A percentile compares a stretch with the other conserved stretches of the same genome.
Evolutionary conservation across 1,139 yeast species (phyloP).

Genomic region (Saccharomyces hybrid): DNA sequence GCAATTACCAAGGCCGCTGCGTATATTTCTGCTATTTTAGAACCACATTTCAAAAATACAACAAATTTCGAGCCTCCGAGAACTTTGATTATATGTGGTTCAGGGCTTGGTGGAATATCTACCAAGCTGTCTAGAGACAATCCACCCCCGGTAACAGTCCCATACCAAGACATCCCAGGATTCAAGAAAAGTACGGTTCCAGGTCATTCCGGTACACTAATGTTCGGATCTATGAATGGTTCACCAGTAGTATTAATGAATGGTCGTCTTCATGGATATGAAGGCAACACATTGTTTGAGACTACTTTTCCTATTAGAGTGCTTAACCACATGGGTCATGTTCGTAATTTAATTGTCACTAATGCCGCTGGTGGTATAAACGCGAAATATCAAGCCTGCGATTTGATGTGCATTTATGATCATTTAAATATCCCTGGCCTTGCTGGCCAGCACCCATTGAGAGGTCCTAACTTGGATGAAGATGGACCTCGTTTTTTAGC

Average conservation of each 20-base stretch:
- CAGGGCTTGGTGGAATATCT: constrained; percentile 87
- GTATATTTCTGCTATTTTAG: constrained; percentile 7
- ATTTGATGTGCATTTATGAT: constrained; percentile 80
- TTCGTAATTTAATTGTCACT: constrained; percentile 61
- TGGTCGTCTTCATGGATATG: constrained; percentile 86
- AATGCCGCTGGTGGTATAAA: constrained; percentile 94
- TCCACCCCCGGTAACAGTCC: constrained; percentile 41
- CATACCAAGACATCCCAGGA: constrained; percentile 69
- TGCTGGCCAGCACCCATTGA: constrained; percentile 78
- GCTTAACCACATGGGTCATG: constrained; percentile 50
- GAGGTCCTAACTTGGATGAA: constrained; percentile 75
- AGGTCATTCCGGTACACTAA: constrained; percentile 81
- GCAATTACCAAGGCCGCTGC: constrained; percentile 6
- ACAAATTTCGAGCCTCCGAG: constrained; percentile 36
- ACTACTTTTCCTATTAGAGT: constrained; percentile 84
- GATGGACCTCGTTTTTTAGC: constrained; percentile 87
- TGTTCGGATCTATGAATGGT: constrained; percentile 65
- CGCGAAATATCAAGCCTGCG: constrained; percentile 63
- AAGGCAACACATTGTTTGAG: constrained; percentile 73
- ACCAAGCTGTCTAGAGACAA: constrained; percentile 35
- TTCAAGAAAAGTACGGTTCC: constrained; percentile 75
- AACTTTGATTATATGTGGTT: constrained; percentile 82
- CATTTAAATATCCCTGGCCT: constrained; percentile 89
- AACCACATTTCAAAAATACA: constrained; percentile 7
- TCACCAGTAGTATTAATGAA: constrained; percentile 90